A percentile compares a stretch with the other conserved stretches of the same genome.
Conservation (phyloP, 169 alveolate genomes). For the Theileria annulata region DNA sequence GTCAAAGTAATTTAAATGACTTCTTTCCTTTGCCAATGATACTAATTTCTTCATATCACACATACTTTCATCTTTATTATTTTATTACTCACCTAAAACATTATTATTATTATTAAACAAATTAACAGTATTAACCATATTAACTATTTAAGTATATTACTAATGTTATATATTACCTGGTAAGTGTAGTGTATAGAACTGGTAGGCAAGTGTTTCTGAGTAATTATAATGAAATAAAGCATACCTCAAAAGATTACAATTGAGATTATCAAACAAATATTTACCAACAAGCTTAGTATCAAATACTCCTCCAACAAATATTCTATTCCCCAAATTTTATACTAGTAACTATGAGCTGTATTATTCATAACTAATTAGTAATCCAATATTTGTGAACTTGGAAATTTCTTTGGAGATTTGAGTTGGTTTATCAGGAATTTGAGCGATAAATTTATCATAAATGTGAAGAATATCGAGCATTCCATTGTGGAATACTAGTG, state of each 20-base stretch:
- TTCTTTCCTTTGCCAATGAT: constrained; percentile 6
- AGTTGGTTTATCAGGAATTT: constrained; percentile 52
- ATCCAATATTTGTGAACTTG: not conserved
- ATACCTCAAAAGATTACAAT: constrained; percentile 14
- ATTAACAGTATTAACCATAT: not conserved
- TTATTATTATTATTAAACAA: not conserved
- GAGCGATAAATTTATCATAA: constrained; percentile 67
- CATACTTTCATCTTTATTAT: not conserved
- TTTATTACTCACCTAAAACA: not conserved
- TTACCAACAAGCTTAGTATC: constrained; percentile 70
- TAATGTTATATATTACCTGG: not conserved
- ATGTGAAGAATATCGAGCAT: constrained; percentile 68
- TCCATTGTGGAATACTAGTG: constrained; percentile 77
- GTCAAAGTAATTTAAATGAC: constrained; percentile 23
- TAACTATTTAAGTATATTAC: not conserved
- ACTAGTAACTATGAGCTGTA: not conserved
- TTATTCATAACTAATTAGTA: too few species aligned
- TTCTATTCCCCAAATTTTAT: constrained; percentile 1
- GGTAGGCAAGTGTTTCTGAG: constrained; percentile 24
- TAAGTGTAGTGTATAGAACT: constrained; percentile 6
- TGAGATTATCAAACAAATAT: constrained; percentile 13
- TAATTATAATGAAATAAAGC: not conserved
- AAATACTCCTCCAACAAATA: constrained; percentile 65
- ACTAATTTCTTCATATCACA: constrained; percentile 18
- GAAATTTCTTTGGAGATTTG: constrained; percentile 41